Percentiles rank a stretch among this genome's conserved stretches.
phyloP scores from a whole-genome alignment of 2,329 filamentous ascomycete genomes.

The Paraconiothyrium brasiliense region DNA sequence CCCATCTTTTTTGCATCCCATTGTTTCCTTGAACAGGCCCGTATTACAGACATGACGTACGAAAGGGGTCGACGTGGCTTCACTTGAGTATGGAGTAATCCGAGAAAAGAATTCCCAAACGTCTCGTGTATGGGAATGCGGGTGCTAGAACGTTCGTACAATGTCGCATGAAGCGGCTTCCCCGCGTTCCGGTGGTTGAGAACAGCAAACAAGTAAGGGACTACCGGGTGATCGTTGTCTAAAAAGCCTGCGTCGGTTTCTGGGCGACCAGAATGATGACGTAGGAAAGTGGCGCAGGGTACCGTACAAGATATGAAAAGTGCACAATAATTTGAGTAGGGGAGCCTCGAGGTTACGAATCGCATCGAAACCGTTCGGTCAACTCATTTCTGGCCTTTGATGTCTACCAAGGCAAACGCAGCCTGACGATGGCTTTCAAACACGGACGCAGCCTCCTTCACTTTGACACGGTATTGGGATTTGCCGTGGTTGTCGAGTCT shows the following conservation, averaged over 20 bases:
- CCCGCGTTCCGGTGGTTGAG: slow-evolving; percentile 42
- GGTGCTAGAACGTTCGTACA: slow-evolving; percentile 42
- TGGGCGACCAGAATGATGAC: slow-evolving; percentile 29
- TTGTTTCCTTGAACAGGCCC: slow-evolving; percentile 23
- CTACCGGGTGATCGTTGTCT: slow-evolving; percentile 35
- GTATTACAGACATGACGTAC: slow-evolving; percentile 30
- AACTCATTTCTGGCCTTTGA: slow-evolving; percentile 91
- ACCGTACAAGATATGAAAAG: slow-evolving; percentile 29
- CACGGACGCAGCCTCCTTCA: slow-evolving; percentile 67
- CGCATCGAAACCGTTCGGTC: slow-evolving; percentile 41
- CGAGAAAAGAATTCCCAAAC: slow-evolving; percentile 36
- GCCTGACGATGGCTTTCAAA: slow-evolving; percentile 78
- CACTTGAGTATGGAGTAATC: slow-evolving; percentile 21
- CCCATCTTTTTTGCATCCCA: slow-evolving; percentile 24
- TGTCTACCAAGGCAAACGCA: slow-evolving; percentile 89
- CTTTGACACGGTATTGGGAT: slow-evolving; percentile 55
- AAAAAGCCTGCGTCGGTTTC: slow-evolving; percentile 24
- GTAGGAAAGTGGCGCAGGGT: slow-evolving; percentile 35
- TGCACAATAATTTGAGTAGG: slow-evolving; percentile 16
- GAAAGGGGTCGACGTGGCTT: slow-evolving; percentile 24
- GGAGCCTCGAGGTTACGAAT: slow-evolving; percentile 13
- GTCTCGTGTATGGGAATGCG: slow-evolving; percentile 33
- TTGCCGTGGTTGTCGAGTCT: slow-evolving; percentile 62
- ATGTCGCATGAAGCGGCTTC: slow-evolving; percentile 43
- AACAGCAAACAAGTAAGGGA: slow-evolving; percentile 33